Evolutionary conservation across 495 filamentous ascomycete genomes (phyloP).

Genomic region (Neurospora cerealis): DNA sequence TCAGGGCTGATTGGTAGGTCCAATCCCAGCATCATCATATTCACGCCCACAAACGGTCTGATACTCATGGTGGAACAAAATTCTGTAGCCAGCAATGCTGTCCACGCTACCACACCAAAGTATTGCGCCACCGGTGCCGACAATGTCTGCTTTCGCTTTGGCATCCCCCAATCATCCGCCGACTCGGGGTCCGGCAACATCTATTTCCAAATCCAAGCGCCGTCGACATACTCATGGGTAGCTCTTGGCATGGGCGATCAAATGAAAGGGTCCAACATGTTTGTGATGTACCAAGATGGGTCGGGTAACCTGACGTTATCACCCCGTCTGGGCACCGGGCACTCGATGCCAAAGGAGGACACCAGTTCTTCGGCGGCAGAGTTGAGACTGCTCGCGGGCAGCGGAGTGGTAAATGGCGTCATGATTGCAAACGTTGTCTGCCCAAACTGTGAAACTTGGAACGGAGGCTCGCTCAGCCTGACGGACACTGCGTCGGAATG

Average conservation of each 20-base stretch:
- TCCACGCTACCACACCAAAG: constrained; percentile 6
- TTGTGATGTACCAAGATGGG: constrained; percentile 55
- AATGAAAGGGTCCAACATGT: constrained; percentile 60
- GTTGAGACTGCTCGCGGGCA: constrained; percentile 50
- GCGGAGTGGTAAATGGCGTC: constrained; percentile 38
- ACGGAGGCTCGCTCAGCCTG: constrained; percentile 50
- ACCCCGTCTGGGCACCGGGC: constrained; percentile 44
- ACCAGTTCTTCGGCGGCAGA: constrained; percentile 28
- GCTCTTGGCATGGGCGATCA: constrained; percentile 50
- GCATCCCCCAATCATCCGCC: constrained; percentile 32
- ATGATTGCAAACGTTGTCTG: constrained; percentile 56
- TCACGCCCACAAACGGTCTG: background rate
- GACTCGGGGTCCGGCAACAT: constrained; percentile 38
- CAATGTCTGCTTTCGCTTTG: constrained; percentile 36
- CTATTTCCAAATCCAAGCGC: constrained; percentile 57
- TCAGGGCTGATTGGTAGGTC: constrained; percentile 13
- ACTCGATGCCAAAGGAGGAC: constrained; percentile 46
- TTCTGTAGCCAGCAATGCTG: background rate
- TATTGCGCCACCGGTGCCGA: constrained; percentile 17
- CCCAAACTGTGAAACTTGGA: constrained; percentile 38
- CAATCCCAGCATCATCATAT: background rate
- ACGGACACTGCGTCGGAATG: constrained; percentile 40
- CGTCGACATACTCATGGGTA: constrained; percentile 51
- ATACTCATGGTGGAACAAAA: background rate
- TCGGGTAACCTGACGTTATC: constrained; percentile 52